These are phyloP conservation scores for Mortierella sp. DNA, from an alignment of 371 early-diverging fungal species.

Conservation along the genomic window DNA sequence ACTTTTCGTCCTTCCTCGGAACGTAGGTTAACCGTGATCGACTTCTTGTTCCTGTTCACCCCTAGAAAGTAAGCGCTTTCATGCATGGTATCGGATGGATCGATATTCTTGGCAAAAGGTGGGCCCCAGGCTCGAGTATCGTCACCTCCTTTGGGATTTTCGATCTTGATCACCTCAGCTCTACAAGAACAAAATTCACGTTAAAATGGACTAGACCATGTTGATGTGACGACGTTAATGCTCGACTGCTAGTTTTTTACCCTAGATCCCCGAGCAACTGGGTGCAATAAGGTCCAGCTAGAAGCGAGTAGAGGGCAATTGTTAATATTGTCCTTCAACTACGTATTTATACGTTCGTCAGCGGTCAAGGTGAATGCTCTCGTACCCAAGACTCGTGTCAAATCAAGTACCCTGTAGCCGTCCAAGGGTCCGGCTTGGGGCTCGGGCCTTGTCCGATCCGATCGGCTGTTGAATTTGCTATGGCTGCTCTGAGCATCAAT, in stretches of 20 bases:
- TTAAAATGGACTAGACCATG: too few species aligned
- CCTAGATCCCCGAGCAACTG: conserved; percentile 91
- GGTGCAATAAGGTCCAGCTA: conserved; percentile 84
- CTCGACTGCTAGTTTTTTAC: too few species aligned
- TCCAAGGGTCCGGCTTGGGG: conserved; percentile 63
- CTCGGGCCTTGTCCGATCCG: background rate
- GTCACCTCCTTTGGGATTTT: conserved; percentile 83
- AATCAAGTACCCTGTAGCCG: conserved; percentile 85
- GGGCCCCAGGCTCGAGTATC: conserved; percentile 92
- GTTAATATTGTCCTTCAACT: too few species aligned
- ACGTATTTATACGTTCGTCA: too few species aligned
- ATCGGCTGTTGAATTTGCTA: background rate
- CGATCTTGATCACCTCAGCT: conserved; percentile 92
- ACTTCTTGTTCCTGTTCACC: conserved; percentile 91
- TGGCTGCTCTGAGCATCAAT: background rate
- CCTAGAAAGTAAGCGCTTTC: conserved; percentile 93
- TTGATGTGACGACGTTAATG: too few species aligned
- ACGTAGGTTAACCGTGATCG: conserved; percentile 89
- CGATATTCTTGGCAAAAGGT: conserved; percentile 67
- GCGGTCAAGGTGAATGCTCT: too few species aligned
- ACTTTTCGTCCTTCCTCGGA: conserved; percentile 71
- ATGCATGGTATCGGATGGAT: conserved; percentile 5
- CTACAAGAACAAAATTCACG: conserved; percentile 53
- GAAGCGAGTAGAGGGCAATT: too few species aligned
- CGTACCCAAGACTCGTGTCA: conserved; percentile 83